phyloP scores from a whole-genome alignment of 1,284 basidiomycete genomes.

The Butyriboletus appendiculatus region DNA sequence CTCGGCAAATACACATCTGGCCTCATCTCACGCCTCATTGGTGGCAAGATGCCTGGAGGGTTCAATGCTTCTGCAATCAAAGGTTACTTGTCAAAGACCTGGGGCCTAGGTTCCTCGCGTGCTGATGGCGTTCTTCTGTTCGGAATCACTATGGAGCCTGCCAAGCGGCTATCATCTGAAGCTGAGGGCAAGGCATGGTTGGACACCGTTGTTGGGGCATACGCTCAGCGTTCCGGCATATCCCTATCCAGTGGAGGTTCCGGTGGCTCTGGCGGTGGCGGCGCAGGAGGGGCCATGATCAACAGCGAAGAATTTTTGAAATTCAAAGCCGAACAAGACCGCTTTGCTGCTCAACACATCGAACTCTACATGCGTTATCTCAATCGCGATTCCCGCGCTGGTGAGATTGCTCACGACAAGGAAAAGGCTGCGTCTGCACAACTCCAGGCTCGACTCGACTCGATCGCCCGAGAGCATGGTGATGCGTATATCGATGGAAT shows the following conservation, averaged over 20 bases:
- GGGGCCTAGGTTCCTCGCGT: conserved; percentile 91
- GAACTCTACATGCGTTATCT: conserved; percentile 97
- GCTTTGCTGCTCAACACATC: conserved; percentile 91
- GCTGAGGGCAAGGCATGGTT: conserved; percentile 93
- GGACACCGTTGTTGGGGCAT: conserved; percentile 81
- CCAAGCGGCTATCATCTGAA: conserved; percentile 93
- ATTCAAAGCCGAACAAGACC: conserved; percentile 92
- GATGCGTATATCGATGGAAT: conserved; percentile 95
- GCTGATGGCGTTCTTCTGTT: conserved; percentile 92
- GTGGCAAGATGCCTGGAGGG: conserved; percentile 98
- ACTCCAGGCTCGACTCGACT: conserved; percentile 87
- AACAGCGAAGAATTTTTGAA: conserved; percentile 98
- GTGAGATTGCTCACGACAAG: conserved; percentile 85
- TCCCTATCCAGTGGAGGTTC: conserved; percentile 72
- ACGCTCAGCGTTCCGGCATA: conserved; percentile 88
- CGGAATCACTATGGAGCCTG: conserved; percentile 89
- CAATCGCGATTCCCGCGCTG: conserved; percentile 88
- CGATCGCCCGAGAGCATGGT: conserved; percentile 87
- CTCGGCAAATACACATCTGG: conserved; percentile 96
- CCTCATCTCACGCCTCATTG: conserved; percentile 89
- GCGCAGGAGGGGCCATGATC: conserved; percentile 80
- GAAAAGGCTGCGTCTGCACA: conserved; percentile 75
- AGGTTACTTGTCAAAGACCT: conserved; percentile 83
- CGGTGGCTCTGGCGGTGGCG: conserved; percentile 61
- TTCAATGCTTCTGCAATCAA: conserved; percentile 97